Evolutionary conservation across 2,329 filamentous ascomycete species (phyloP), one percentile per base, ranked within the genome.

Genomic region (Metarhizium humberi): DNA sequence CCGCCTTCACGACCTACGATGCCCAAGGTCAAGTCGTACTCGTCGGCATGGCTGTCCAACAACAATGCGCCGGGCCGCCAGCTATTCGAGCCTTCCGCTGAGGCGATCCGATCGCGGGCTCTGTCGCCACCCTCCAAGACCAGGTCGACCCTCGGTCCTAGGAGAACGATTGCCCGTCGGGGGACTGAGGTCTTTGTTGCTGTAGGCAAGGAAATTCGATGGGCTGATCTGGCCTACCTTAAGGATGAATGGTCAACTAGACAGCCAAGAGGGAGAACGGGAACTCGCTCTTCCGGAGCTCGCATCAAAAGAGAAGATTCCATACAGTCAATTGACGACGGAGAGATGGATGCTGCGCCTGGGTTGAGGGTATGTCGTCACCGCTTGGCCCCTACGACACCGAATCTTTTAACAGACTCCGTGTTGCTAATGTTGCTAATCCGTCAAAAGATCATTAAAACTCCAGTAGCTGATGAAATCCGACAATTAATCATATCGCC

Each of bases 131-230:
- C 67, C 16, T 68, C 71, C 49, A 78, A 72, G 65, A 77, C 73
- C 67, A 74, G 73, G 61, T 53, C 68, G 2, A 63, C 69, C 20
- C 65, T 68, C 1, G 80, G 82, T 18, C 80, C 83, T 10, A 75
- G 78, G 56, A 72, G 82, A 59, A 91, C 85, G 0, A 86, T 97
- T 63, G 92, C 91, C 10, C 84, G 82, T 51, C 80, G 92, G 57
- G 91, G 88, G 16, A 90, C 88, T 1, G 92, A 99, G 65, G 76
- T 97, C 10, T 97, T 97, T 67, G 85, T 90, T 13, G 92, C 91
- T 20, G 85, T 88, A 45, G 92, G 92, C 51, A 92, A 87, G 63
- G 90, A 97, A 70, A 87, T 99, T 58, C 81, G 92, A 69, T 99
- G 94, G 91, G 86, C 88, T 10, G 90, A 96, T 71, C 73, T 99